Percentiles rank a stretch among this genome's conserved stretches.
These are phyloP conservation scores for Neonothopanus nambi DNA, from an alignment of 1,284 basidiomycete species.

Conservation along the genomic window DNA sequence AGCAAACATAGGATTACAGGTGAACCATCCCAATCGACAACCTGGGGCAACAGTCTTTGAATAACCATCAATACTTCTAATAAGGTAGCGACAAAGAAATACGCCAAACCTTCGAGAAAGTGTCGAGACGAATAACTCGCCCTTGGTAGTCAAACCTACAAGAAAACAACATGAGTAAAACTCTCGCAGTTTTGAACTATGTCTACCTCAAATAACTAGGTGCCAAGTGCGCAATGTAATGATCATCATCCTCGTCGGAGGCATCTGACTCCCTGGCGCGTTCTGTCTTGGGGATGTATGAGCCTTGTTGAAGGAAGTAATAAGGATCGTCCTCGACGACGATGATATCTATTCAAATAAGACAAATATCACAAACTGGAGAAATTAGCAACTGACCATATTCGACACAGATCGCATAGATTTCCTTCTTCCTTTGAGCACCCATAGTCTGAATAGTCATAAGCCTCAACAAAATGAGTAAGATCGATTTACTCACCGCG, in stretches of 20 bases:
- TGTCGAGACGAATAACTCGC: constrained; percentile 77
- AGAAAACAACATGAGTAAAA: neutral
- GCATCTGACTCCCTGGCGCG: constrained; percentile 30
- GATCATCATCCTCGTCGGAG: constrained; percentile 33
- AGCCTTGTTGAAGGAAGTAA: constrained; percentile 69
- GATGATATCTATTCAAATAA: constrained; percentile 51
- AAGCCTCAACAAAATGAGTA: neutral
- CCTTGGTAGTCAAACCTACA: constrained; percentile 71
- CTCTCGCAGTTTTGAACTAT: neutral
- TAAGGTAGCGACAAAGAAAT: neutral
- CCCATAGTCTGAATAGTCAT: constrained; percentile 56
- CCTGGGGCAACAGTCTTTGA: constrained; percentile 76
- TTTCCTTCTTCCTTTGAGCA: constrained; percentile 68
- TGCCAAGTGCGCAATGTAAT: constrained; percentile 55
- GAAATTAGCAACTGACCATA: constrained; percentile 49
- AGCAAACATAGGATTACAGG: constrained; percentile 67
- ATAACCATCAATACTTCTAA: neutral
- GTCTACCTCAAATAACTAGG: constrained; percentile 69
- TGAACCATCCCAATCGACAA: constrained; percentile 79
- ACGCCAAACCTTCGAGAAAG: constrained; percentile 71
- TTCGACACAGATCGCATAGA: constrained; percentile 79
- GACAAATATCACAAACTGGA: neutral
- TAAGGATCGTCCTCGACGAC: constrained; percentile 85
- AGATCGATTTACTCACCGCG: constrained; percentile 42
- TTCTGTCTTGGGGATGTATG: constrained; percentile 47